Percentiles rank a stretch among this genome's conserved stretches.
phyloP scores from a whole-genome alignment of 192 early-diverging fungal species.

The Gigaspora rosea region DNA sequence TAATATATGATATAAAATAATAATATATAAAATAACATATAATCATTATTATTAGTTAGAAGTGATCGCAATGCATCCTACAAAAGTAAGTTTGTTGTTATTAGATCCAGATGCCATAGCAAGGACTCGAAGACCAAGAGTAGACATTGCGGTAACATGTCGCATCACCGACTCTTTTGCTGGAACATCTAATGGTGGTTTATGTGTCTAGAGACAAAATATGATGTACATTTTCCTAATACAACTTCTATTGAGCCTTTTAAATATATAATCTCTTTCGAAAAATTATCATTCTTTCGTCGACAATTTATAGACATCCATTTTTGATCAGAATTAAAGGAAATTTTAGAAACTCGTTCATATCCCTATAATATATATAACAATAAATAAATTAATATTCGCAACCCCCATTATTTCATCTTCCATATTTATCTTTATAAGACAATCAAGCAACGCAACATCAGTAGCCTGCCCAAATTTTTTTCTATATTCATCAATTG shows the following conservation, averaged over 20 bases:
- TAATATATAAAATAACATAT: no score
- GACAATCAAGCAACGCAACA: constrained; percentile 83
- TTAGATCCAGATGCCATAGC: constrained; percentile 74
- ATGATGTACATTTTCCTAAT: constrained; percentile 69
- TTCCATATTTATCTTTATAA: no score
- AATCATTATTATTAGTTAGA: neutral
- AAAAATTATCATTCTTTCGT: constrained; percentile 34
- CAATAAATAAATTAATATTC: neutral
- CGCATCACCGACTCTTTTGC: constrained; percentile 59
- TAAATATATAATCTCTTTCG: constrained; percentile 49
- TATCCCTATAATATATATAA: constrained; percentile 38
- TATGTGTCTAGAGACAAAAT: constrained; percentile 53
- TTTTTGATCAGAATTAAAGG: constrained; percentile 94
- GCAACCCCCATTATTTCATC: constrained; percentile 70
- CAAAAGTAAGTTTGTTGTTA: constrained; percentile 64
- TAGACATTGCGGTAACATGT: constrained; percentile 69
- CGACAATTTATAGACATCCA: constrained; percentile 80
- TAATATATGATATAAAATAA: no score
- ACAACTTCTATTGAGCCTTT: constrained; percentile 90
- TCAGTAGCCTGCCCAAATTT: constrained; percentile 93
- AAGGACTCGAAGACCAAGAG: constrained; percentile 84
- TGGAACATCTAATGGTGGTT: constrained; percentile 55
- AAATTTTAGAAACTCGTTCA: constrained; percentile 72
- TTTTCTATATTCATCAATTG: constrained; percentile 72
- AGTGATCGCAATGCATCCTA: constrained; percentile 87